A percentile compares a stretch with the other conserved stretches of the same genome.
phyloP scores from a whole-genome alignment of 2,329 filamentous ascomycete genomes.

The Aspergillus oerlinghausenensis region DNA sequence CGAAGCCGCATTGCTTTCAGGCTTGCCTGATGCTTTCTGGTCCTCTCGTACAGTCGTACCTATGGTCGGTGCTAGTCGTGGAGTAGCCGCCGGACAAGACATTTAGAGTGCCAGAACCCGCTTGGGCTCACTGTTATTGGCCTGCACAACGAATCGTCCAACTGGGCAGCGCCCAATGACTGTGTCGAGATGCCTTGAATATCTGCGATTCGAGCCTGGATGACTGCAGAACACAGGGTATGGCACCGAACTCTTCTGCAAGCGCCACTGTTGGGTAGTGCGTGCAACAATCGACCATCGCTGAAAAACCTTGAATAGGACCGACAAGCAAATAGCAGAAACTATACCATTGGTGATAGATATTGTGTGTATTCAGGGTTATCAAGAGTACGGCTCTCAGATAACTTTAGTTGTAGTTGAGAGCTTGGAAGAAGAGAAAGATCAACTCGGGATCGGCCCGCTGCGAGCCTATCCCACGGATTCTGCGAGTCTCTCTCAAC shows the following conservation, averaged over 20 bases:
- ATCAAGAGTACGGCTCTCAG: no score
- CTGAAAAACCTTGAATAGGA: not conserved
- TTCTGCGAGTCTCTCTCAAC: not conserved
- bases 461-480: slow-evolving; percentile 1
- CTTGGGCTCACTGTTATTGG: not conserved
- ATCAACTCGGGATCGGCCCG: slow-evolving; percentile 3
- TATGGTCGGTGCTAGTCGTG: not conserved
- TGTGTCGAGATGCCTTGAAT: not conserved
- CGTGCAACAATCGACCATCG: not conserved
- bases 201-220: not conserved
- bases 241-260: not conserved
- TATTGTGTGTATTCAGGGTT: not conserved
- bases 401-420: no score
- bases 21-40: not conserved
- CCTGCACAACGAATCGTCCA: not conserved
- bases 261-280: no score
- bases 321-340: not conserved
- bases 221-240: no score
- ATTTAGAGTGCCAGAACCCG: not conserved
- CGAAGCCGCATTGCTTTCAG: not conserved
- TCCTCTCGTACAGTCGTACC: not conserved
- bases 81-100: not conserved
- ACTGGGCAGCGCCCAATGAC: not conserved
- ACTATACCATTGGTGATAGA: not conserved
- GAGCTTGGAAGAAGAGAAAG: not conserved